A percentile compares a stretch with the other conserved stretches of the same genome.
Conservation (phyloP, 1,284 basidiomycete genomes). For the Somion occarium region DNA sequence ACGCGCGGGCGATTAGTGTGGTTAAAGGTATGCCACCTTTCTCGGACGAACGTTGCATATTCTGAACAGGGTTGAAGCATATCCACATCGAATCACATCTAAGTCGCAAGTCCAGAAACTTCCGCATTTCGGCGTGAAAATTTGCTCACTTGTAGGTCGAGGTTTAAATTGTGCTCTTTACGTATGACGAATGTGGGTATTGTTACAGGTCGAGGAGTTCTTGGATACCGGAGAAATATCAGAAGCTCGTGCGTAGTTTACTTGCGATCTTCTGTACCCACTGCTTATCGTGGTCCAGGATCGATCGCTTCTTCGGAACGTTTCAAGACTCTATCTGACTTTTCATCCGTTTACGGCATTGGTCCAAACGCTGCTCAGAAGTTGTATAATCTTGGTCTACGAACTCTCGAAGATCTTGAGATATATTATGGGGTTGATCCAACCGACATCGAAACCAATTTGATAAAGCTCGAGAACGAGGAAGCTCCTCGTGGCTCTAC, state of each 20-base stretch:
- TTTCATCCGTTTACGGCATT: slow-evolving; percentile 68
- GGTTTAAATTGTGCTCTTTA: no score
- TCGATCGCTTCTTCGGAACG: slow-evolving; percentile 42
- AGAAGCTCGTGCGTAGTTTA: slow-evolving; percentile 49
- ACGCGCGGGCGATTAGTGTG: slow-evolving; percentile 62
- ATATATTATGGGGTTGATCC: slow-evolving; percentile 53
- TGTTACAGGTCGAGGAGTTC: slow-evolving; percentile 57
- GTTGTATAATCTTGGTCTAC: slow-evolving; percentile 56
- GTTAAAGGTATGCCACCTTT: slow-evolving; percentile 49
- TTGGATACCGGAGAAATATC: slow-evolving; percentile 47
- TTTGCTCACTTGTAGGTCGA: slow-evolving; percentile 48
- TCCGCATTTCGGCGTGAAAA: slow-evolving; percentile 60
- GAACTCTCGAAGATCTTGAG: slow-evolving; percentile 59
- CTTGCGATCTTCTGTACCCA: neutral
- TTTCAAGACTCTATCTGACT: slow-evolving; percentile 50
- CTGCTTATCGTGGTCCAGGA: no score
- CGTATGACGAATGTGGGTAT: neutral
- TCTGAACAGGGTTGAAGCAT: slow-evolving; percentile 39
- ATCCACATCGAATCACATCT: slow-evolving; percentile 48
- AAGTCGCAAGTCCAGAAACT: slow-evolving; percentile 45
- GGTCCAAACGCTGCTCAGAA: slow-evolving; percentile 62
- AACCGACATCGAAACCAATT: slow-evolving; percentile 19
- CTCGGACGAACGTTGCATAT: neutral
- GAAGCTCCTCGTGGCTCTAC: slow-evolving; percentile 2
- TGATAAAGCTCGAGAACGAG: slow-evolving; percentile 16